Percentiles rank a stretch among this genome's conserved stretches.
Conservation (phyloP, 2,329 filamentous ascomycete genomes). For the Diaporthe caulivora region DNA sequence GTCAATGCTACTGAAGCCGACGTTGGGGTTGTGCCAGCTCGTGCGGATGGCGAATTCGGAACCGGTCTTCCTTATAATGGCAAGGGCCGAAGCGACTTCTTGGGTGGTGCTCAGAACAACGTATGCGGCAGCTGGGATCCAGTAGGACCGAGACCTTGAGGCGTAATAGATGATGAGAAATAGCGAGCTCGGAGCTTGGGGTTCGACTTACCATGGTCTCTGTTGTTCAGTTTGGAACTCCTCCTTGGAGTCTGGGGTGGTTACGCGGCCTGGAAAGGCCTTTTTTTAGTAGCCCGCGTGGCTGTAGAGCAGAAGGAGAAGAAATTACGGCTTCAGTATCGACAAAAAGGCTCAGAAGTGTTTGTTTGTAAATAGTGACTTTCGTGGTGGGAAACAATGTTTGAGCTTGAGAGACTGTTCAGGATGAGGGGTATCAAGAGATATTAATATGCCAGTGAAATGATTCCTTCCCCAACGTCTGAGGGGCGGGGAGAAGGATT, state of each 20-base stretch:
- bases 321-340: background rate
- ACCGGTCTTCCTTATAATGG: slow-evolving; percentile 23
- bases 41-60: slow-evolving; percentile 40
- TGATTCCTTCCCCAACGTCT: background rate
- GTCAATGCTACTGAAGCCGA: slow-evolving; percentile 40
- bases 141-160: slow-evolving; percentile 37
- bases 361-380: background rate
- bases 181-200: background rate
- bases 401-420: background rate
- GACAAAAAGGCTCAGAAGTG: background rate
- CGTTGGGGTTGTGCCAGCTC: slow-evolving; percentile 41
- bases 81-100: slow-evolving; percentile 38
- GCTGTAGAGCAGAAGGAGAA: background rate
- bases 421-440: background rate
- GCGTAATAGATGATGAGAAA: background rate
- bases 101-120: slow-evolving; percentile 28
- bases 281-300: background rate
- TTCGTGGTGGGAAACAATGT: background rate
- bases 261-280: background rate
- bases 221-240: background rate
- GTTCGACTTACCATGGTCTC: slow-evolving; percentile 9
- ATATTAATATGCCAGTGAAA: background rate
- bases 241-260: background rate
- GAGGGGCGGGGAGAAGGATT: background rate
- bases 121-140: slow-evolving; percentile 39